Conservation (phyloP, 306 rosid genomes). For the Prunus salicina region DNA sequence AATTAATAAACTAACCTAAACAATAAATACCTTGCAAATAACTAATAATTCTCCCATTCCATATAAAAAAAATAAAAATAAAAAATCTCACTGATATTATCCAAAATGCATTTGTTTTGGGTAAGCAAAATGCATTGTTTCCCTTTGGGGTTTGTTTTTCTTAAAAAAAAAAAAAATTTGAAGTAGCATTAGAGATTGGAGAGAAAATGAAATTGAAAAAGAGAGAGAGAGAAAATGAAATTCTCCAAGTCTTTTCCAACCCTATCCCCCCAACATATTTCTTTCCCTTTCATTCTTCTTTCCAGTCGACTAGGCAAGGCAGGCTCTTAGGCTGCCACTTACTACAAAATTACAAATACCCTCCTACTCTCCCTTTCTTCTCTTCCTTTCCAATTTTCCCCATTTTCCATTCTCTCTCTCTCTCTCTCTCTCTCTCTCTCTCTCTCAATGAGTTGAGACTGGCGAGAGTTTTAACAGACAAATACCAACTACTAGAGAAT, state of each 20-base stretch:
- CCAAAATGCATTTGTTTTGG: too few relatives aligned
- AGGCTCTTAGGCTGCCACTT: neutral
- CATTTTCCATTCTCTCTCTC: neutral
- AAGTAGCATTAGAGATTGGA: neutral
- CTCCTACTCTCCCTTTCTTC: neutral
- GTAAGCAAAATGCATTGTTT: too few relatives aligned
- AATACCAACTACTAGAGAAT: neutral
- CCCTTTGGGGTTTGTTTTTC: neutral
- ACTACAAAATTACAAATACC: constrained; percentile 21
- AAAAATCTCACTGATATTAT: too few relatives aligned
- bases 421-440: constrained; percentile 18
- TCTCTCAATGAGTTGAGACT: constrained; percentile 15
- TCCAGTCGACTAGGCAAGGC: neutral
- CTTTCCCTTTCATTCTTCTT: neutral
- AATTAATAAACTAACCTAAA: too few relatives aligned
- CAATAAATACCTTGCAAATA: too few relatives aligned
- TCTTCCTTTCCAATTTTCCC: neutral
- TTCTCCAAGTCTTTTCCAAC: neutral
- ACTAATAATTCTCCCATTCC: too few relatives aligned
- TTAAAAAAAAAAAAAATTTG: neutral
- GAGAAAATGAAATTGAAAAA: constrained; percentile 1
- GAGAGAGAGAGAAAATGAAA: neutral
- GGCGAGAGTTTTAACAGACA: constrained; percentile 7
- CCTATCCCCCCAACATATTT: constrained; percentile 6
- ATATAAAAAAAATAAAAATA: too few relatives aligned